A percentile compares a stretch with the other conserved stretches of the same genome.
phyloP scores from a whole-genome alignment of 768 basidiomycete species.

The Plicaturopsis crispa region DNA sequence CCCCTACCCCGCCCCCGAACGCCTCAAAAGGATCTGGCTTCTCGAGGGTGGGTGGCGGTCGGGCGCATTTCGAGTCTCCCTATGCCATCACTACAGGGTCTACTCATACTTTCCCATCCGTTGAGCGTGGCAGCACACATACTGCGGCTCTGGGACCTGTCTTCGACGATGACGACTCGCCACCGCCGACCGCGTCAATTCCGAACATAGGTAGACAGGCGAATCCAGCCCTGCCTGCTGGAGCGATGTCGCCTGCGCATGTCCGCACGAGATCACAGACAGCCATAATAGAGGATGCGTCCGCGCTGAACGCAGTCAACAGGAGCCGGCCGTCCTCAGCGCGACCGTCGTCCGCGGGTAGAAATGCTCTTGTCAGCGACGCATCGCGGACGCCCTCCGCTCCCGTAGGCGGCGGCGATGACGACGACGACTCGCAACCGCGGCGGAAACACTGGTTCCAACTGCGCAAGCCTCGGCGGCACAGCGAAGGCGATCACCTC shows the following conservation, averaged over 20 bases:
- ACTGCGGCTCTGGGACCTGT: conserved; percentile 11
- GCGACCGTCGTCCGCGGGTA: conserved; percentile 7
- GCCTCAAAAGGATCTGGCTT: conserved; percentile 53
- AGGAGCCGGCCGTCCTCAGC: conserved; percentile 12
- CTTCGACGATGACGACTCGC: conserved; percentile 34
- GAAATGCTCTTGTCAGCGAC: conserved; percentile 19
- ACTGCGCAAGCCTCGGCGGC: conserved; percentile 47
- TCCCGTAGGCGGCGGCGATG: conserved; percentile 26
- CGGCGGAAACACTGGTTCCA: conserved; percentile 72
- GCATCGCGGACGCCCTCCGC: conserved; percentile 7
- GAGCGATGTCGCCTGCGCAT: conserved; percentile 62
- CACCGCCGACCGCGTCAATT: conserved; percentile 43
- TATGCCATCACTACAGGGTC: conserved; percentile 68
- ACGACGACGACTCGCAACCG: conserved; percentile 33
- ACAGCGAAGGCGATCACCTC: conserved; percentile 42
- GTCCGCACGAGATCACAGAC: conserved; percentile 76
- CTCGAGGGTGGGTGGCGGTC: conserved; percentile 80
- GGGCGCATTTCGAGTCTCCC: conserved; percentile 78
- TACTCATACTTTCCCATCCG: conserved; percentile 60
- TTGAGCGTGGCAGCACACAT: conserved; percentile 18
- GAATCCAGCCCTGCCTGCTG: conserved; percentile 36
- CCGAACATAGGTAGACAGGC: conserved; percentile 35
- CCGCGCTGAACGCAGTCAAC: conserved; percentile 16
- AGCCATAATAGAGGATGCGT: conserved; percentile 70
- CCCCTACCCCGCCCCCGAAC: conserved; percentile 13